Percentiles rank a stretch among this genome's conserved stretches.
Conservation (phyloP, 495 filamentous ascomycete genomes). For the Xylaria cubensis region DNA sequence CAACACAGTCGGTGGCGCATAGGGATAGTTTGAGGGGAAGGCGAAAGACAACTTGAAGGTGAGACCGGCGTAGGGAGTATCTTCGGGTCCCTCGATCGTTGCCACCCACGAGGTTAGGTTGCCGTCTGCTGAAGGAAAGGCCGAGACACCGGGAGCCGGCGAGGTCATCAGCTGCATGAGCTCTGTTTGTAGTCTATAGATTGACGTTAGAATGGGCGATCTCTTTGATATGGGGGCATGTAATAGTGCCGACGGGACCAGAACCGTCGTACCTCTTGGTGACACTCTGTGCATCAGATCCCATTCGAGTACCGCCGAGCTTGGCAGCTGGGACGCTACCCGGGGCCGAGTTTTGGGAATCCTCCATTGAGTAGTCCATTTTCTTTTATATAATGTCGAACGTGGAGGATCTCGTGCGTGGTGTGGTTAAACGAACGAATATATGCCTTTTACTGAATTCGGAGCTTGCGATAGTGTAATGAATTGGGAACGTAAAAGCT, state of each 20-base stretch:
- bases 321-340: slow-evolving; percentile 63
- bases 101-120: slow-evolving; percentile 92
- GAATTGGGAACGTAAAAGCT: slow-evolving; percentile 25
- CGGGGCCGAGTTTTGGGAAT: slow-evolving; percentile 74
- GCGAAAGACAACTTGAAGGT: slow-evolving; percentile 93
- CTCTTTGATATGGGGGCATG: not conserved
- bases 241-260: not conserved
- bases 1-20: slow-evolving; percentile 87
- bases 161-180: slow-evolving; percentile 98
- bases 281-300: slow-evolving; percentile 72
- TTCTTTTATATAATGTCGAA: slow-evolving; percentile 34
- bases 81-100: slow-evolving; percentile 89
- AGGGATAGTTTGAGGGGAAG: slow-evolving; percentile 93
- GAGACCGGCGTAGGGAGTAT: slow-evolving; percentile 87
- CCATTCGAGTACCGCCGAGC: slow-evolving; percentile 62
- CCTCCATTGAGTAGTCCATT: slow-evolving; percentile 72
- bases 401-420: not conserved
- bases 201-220: not conserved
- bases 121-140: slow-evolving; percentile 88
- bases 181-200: slow-evolving; percentile 85
- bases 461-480: not conserved
- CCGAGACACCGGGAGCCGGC: slow-evolving; percentile 89
- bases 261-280: slow-evolving; percentile 70
- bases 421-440: not conserved
- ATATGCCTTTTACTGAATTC: not conserved